Conservation (phyloP, 257 asterid species). For the Nicotiana obtusifolia region DNA sequence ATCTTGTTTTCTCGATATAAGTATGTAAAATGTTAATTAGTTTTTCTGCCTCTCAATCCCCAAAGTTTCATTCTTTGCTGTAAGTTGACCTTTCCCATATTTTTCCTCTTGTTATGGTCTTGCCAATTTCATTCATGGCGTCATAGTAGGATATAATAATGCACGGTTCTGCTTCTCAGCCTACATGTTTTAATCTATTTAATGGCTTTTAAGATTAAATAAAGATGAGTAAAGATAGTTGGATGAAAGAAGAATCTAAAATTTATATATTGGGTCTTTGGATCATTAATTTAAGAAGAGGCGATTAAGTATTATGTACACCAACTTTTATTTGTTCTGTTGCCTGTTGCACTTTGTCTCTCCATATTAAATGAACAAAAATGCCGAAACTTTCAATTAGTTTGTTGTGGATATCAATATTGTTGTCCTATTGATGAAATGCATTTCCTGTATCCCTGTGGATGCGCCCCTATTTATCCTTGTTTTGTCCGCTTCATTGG, state of each 20-base stretch:
- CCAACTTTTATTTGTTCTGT: not conserved
- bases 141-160: not conserved
- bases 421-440: not conserved
- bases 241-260: not conserved
- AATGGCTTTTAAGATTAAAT: not conserved
- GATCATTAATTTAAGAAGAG: not conserved
- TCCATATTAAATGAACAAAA: not conserved
- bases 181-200: not conserved
- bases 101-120: too few relatives aligned
- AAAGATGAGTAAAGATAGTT: not conserved
- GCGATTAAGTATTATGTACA: not conserved
- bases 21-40: too few relatives aligned
- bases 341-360: not conserved
- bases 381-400: not conserved
- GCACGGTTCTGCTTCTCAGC: not conserved
- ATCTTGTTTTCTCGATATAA: not conserved
- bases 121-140: not conserved
- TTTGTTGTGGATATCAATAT: not conserved
- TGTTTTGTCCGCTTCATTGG: not conserved
- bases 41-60: not conserved
- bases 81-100: not conserved
- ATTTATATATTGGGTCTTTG: not conserved
- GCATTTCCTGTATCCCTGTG: not conserved
- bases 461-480: not conserved
- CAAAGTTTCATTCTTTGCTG: not conserved